phyloP scores from a whole-genome alignment of 169 alveolate genomes.

The Besnoitia besnoiti region DNA sequence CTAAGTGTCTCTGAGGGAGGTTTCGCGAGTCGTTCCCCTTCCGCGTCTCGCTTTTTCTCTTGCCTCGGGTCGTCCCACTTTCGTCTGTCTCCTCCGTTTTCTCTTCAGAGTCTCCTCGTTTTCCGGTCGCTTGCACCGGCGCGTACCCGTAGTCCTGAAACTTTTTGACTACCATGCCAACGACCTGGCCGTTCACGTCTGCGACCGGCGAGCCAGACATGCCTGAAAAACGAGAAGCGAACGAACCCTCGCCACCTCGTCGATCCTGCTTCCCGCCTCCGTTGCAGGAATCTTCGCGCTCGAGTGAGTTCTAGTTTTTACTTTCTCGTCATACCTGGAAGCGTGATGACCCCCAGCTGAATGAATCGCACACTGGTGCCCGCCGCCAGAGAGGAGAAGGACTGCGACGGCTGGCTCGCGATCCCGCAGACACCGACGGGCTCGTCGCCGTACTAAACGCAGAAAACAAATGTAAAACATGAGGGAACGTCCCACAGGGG shows the following conservation, averaged over 20 bases:
- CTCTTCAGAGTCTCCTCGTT: too few species aligned
- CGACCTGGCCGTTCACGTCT: slow-evolving; percentile 55
- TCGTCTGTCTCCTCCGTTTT: background rate
- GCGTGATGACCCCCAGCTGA: slow-evolving; percentile 34
- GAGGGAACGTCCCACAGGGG: too few species aligned
- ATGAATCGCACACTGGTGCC: background rate
- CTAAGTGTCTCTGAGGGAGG: too few species aligned
- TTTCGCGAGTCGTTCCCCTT: background rate
- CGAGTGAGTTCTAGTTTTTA: too few species aligned
- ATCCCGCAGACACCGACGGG: slow-evolving; percentile 13
- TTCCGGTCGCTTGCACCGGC: background rate
- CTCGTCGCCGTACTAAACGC: slow-evolving; percentile 31
- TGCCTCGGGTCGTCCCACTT: background rate
- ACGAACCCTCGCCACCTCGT: too few species aligned
- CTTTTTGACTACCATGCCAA: slow-evolving; percentile 66
- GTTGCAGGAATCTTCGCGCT: too few species aligned
- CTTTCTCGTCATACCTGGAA: slow-evolving; percentile 33
- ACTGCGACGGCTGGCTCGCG: slow-evolving; percentile 11
- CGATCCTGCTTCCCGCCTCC: too few species aligned
- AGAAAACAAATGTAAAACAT: too few species aligned
- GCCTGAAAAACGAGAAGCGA: slow-evolving; percentile 9
- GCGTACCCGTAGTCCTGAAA: slow-evolving; percentile 63
- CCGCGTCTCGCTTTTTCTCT: background rate
- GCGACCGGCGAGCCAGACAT: slow-evolving; percentile 65
- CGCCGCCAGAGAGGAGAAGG: background rate